A percentile compares a stretch with the other conserved stretches of the same genome.
Conservation (phyloP, 805 yeast genomes). For the Pichia phayaonensis region DNA sequence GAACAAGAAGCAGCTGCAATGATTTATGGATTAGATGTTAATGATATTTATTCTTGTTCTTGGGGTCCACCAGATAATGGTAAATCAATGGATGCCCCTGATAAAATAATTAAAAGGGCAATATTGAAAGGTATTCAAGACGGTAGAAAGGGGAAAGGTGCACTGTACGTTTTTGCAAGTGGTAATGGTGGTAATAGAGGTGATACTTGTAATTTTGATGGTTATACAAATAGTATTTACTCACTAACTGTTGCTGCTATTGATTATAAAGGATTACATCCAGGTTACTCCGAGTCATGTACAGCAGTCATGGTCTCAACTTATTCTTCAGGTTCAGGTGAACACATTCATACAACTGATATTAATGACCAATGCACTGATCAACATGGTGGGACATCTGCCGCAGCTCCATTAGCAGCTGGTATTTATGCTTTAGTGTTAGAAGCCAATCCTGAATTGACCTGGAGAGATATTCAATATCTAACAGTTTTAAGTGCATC, state of each 20-base stretch:
- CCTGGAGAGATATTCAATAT: conserved; percentile 96
- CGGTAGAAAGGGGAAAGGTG: conserved; percentile 77
- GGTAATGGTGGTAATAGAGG: conserved; percentile 84
- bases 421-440: conserved; percentile 85
- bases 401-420: conserved; percentile 97
- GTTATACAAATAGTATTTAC: conserved; percentile 91
- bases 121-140: conserved; percentile 75
- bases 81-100: conserved; percentile 76
- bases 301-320: conserved; percentile 93
- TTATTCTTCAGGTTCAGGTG: conserved; percentile 85
- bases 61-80: conserved; percentile 99
- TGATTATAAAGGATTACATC: conserved; percentile 80
- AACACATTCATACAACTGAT: conserved; percentile 84
- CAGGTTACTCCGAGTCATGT: conserved; percentile 86
- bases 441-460: conserved; percentile 74
- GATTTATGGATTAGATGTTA: conserved; percentile 69
- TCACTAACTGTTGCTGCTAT: conserved; percentile 93
- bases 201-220: conserved; percentile 94
- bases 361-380: conserved; percentile 60
- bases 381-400: conserved; percentile 93
- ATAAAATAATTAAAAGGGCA: conserved; percentile 68
- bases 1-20: conserved; percentile 91
- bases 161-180: conserved; percentile 88
- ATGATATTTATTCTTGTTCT: conserved; percentile 93
- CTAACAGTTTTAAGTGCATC: conserved; percentile 65